Evolutionary conservation across 768 basidiomycete species (phyloP), one percentile per base, ranked within the genome.

Genomic region (Trametes villosa): DNA sequence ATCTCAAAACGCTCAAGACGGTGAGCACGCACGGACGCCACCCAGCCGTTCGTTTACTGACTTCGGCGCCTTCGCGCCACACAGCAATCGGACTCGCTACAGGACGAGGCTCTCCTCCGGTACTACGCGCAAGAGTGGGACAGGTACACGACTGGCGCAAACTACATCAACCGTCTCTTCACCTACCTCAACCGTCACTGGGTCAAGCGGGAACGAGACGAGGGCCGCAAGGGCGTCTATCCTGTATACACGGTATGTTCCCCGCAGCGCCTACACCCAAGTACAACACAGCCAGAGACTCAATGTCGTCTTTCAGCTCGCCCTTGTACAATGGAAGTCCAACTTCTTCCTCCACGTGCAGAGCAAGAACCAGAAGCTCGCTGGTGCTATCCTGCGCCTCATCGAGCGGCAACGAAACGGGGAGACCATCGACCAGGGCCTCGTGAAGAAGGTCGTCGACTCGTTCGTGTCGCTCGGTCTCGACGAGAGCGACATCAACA

Each of bases 121-220:
- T 98, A 92, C 72, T 99, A 98, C 71, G 94, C 93, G 1, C 73
- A 76, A 60, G 94, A 98, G 74, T 98, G 97, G 97, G 90, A 92
- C 68, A 83, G 95, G 44, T 98, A 98, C 77, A 99, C 97, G 0
- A 96, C 89, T 2, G 96, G 96, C 47, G 96, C 96, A 1, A 94
- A 92, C 71, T 98, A 97, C 72, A 94, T 98, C 76, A 96, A 98
- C 73, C 90, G 96, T 57, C 78, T 99, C 34, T 98, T 98, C 79
- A 96, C 94, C 2, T 98, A 98, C 77, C 83, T 99, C 58, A 98
- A 99, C 76, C 92, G 96, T 52, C 95, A 98, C 76, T 99, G 97
- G 97, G 96, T 99, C 44, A 96, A 96, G 78, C 84, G 96, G 53
- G 97, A 99, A 73, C 86, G 96, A 70, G 96, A 98, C 68, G 96